Evolutionary conservation across 208 protist genomes (phyloP).

Genomic region (Crithidia expoeki): DNA sequence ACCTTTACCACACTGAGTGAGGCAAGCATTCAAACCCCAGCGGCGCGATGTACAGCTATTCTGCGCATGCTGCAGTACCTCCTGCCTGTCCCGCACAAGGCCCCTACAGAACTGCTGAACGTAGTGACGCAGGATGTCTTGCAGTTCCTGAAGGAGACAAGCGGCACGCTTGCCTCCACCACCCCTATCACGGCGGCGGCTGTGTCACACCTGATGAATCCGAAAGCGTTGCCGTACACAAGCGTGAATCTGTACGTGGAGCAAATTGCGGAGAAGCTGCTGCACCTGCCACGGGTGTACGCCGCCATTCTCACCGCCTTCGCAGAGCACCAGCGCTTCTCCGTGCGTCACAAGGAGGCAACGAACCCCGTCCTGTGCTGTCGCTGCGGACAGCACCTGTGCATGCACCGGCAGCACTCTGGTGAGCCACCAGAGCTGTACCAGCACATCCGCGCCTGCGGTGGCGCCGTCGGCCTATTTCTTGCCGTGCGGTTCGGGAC

Average conservation of each 20-base stretch:
- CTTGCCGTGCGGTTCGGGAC: constrained; percentile 36
- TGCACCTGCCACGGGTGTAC: constrained; percentile 60
- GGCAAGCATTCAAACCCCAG: constrained; percentile 29
- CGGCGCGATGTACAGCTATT: constrained; percentile 34
- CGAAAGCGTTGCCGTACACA: constrained; percentile 17
- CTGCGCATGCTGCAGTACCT: constrained; percentile 70
- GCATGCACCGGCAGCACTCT: constrained; percentile 22
- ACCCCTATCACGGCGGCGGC: not conserved
- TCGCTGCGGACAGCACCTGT: constrained; percentile 55
- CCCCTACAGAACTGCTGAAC: not conserved
- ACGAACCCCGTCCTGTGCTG: constrained; percentile 56
- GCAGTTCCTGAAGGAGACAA: not conserved
- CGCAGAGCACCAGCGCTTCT: constrained; percentile 23
- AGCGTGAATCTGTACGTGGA: constrained; percentile 33
- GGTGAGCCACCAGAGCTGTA: constrained; percentile 45
- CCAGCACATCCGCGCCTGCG: constrained; percentile 56
- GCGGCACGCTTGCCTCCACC: not conserved
- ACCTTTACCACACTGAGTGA: constrained; percentile 29
- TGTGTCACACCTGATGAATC: not conserved
- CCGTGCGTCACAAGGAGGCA: constrained; percentile 36
- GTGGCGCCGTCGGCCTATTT: constrained; percentile 65
- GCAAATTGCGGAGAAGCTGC: constrained; percentile 37
- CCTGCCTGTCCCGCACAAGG: constrained; percentile 22
- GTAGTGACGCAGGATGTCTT: constrained; percentile 21
- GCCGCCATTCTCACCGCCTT: constrained; percentile 39